Base-by-base conservation (phyloP, 257 asterid genomes). In the Gentiana dahurica region DNA sequence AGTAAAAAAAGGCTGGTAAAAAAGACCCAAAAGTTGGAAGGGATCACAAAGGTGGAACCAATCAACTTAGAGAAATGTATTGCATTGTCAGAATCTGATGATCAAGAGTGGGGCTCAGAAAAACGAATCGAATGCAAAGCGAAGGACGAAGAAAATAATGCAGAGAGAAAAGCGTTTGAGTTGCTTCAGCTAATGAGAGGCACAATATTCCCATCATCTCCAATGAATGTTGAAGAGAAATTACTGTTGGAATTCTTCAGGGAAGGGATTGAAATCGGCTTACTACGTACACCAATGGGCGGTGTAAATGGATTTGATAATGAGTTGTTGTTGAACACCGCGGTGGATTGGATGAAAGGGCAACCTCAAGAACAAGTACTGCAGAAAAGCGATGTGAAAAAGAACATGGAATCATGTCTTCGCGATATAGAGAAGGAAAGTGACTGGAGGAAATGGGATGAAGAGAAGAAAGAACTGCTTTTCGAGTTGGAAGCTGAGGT, bases 41-140 rank as follows among this genome's bases (percentile, higher is more conserved):
- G 78, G 58, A 85, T 84, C 34, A 75, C 87, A 53, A 64, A 68
- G 43, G 69, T 87, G n/a, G 84, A 87, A 66, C 96, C 91, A 0
- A 34, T 78, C 33, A 78, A 79, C 64, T 68, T 90, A 53, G 63
- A 74, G 45, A 68, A 66, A 24, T 65, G 78, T 59, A 77, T 90
- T n/a, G 54, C 62, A n/a, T 44, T 57, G n/a, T 73, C 64, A 34
- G 79, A 70, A 37, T 80, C 80, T 1, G 82, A 77, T 47, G 81
- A 79, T 47, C 70, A 63, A 3, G 87, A 85, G 50, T 72, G 81
- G 2, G 9, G 46, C 46, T 41, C 9, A 41, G 46, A 2, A 10
- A 24, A 64, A 57, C 59, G 76, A 12, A 36, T 46, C 0, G 48
- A 53, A 33, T 63, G 66, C 0, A 75, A 69, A 11, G 62, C 41